Conservation (phyloP, 2,329 filamentous ascomycete species). For the Emmonsiellopsis sp. region DNA sequence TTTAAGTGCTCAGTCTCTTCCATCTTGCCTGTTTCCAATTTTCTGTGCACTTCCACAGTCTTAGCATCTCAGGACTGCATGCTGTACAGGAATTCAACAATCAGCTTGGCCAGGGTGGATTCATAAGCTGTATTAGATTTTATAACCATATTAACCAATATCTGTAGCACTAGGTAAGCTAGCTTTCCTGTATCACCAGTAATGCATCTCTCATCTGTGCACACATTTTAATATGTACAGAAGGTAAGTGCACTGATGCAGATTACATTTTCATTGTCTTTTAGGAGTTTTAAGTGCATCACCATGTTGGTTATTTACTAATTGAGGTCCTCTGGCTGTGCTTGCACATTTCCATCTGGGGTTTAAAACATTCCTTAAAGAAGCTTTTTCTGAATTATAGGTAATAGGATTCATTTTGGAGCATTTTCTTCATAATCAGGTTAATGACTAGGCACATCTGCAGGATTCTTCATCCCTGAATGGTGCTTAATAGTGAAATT, state of each 20-base stretch:
- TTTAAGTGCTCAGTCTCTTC: too few relatives aligned
- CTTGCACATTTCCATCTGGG: neutral
- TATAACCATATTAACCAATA: neutral
- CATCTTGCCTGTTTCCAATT: too few relatives aligned
- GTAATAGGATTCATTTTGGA: neutral
- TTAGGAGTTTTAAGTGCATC: neutral
- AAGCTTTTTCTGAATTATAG: neutral
- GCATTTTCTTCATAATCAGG: neutral
- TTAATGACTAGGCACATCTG: neutral
- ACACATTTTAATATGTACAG: too few relatives aligned
- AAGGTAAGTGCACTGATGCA: too few relatives aligned
- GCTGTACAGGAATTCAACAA: neutral
- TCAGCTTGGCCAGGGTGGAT: too few relatives aligned
- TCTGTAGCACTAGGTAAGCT: too few relatives aligned
- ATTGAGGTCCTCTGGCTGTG: neutral
- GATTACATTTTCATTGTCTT: neutral
- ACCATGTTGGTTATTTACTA: neutral
- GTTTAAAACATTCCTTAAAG: neutral
- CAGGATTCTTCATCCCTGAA: neutral
- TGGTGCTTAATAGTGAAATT: conserved; percentile 2
- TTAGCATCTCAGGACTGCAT: neutral
- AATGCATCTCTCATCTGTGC: too few relatives aligned
- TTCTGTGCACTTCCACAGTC: neutral
- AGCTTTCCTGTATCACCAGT: too few relatives aligned
- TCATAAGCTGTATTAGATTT: neutral